A percentile compares a stretch with the other conserved stretches of the same genome.
Evolutionary conservation across 371 early-diverging fungal genomes (phyloP).

Genomic region (Apophysomyces variabilis): DNA sequence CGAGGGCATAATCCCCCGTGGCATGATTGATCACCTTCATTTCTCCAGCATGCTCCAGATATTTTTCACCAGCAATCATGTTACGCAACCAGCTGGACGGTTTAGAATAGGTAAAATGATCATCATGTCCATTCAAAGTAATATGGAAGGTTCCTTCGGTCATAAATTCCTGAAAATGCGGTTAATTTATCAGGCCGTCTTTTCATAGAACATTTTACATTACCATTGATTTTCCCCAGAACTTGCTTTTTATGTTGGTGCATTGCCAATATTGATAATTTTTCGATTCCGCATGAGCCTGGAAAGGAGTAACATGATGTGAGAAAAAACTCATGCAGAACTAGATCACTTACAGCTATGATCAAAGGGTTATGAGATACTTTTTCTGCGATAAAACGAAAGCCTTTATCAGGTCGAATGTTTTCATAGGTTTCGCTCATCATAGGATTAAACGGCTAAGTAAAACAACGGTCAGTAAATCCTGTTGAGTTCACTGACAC

Average conservation of each 20-base stretch:
- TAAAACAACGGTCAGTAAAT: background rate
- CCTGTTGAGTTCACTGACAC: background rate
- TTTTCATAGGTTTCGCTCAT: slow-evolving; percentile 95
- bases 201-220: background rate
- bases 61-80: slow-evolving; percentile 77
- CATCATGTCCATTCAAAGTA: slow-evolving; percentile 60
- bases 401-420: slow-evolving; percentile 80
- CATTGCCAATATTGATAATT: slow-evolving; percentile 77
- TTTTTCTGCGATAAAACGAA: slow-evolving; percentile 85
- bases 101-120: slow-evolving; percentile 80
- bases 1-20: slow-evolving; percentile 67
- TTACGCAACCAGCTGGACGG: slow-evolving; percentile 85
- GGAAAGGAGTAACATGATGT: background rate
- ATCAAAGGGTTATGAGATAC: slow-evolving; percentile 87
- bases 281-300: slow-evolving; percentile 77
- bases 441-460: slow-evolving; percentile 91
- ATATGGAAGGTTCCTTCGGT: slow-evolving; percentile 77
- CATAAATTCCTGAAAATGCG: slow-evolving; percentile 62
- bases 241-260: slow-evolving; percentile 75
- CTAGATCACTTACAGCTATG: slow-evolving; percentile 65
- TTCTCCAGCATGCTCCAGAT: slow-evolving; percentile 81
- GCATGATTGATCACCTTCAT: slow-evolving; percentile 73
- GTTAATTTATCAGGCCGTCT: background rate
- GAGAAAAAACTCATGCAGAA: background rate
- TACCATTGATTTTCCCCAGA: slow-evolving; percentile 75